Evolutionary conservation across 2,329 filamentous ascomycete genomes (phyloP).

Genomic region (Thelonectria blattea): DNA sequence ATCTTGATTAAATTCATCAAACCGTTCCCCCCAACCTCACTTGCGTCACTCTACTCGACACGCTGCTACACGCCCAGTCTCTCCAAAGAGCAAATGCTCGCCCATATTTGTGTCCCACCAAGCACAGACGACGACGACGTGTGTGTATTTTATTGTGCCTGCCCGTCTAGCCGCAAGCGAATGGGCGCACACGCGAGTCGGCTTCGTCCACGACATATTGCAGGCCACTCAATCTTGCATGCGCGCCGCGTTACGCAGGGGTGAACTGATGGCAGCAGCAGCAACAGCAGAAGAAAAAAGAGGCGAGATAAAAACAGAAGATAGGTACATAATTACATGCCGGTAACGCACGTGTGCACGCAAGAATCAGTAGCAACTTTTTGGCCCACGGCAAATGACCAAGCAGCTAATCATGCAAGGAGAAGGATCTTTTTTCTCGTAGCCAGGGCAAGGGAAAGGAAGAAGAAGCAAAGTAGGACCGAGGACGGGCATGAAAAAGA

Average conservation of each 20-base stretch:
- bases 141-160: not conserved
- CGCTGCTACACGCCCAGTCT: not conserved
- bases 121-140: conserved; percentile 7
- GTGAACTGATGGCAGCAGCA: conserved; percentile 9
- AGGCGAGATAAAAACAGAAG: not conserved
- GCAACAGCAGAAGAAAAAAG: not conserved
- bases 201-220: conserved; percentile 19
- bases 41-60: conserved; percentile 1
- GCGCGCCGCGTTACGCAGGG: conserved; percentile 18
- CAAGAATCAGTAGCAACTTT: not conserved
- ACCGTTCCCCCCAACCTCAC: not conserved
- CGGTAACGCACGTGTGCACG: no score
- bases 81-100: not conserved
- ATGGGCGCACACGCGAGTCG: conserved; percentile 1
- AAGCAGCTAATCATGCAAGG: conserved; percentile 1
- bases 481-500: not conserved
- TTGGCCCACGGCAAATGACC: not conserved
- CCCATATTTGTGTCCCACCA: not conserved
- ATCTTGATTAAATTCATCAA: not conserved
- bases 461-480: not conserved
- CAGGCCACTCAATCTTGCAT: conserved; percentile 22
- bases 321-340: not conserved
- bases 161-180: conserved; percentile 1
- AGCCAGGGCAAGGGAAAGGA: not conserved
- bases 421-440: not conserved